Conservation (phyloP, 768 basidiomycete species). For the Hypholoma sublateritium region DNA sequence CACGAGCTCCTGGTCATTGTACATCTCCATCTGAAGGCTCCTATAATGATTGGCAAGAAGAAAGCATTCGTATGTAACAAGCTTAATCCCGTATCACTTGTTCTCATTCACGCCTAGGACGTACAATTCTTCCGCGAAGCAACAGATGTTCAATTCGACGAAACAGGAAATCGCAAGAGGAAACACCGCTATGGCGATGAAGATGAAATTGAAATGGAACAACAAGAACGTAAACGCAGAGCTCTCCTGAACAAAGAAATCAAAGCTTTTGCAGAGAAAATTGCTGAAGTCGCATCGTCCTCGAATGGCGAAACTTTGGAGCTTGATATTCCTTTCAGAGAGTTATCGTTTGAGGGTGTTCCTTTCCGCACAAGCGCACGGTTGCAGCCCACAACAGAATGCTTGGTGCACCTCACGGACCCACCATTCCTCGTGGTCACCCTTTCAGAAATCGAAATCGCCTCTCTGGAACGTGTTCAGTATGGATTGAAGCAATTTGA, state of each 20-base stretch:
- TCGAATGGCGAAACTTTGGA: slow-evolving; percentile 81
- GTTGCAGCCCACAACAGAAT: slow-evolving; percentile 94
- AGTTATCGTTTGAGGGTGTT: slow-evolving; percentile 95
- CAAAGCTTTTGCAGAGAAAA: slow-evolving; percentile 88
- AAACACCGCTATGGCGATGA: slow-evolving; percentile 98
- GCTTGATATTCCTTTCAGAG: slow-evolving; percentile 95
- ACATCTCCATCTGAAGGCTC: slow-evolving; percentile 89
- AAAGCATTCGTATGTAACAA: slow-evolving; percentile 77
- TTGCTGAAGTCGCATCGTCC: slow-evolving; percentile 78
- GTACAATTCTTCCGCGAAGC: slow-evolving; percentile 99
- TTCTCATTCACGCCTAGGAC: slow-evolving; percentile 52
- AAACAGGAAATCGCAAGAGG: slow-evolving; percentile 98
- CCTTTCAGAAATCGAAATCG: slow-evolving; percentile 92
- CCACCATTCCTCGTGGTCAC: slow-evolving; percentile 96
- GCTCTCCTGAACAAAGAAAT: slow-evolving; percentile 93
- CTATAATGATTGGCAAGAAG: slow-evolving; percentile 99
- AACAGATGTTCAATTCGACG: slow-evolving; percentile 96
- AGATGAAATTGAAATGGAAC: slow-evolving; percentile 98
- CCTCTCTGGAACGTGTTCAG: slow-evolving; percentile 94
- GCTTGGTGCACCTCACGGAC: slow-evolving; percentile 92
- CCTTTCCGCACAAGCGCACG: slow-evolving; percentile 94
- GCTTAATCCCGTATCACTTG: slow-evolving; percentile 1
- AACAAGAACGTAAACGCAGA: slow-evolving; percentile 90
- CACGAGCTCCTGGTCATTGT: slow-evolving; percentile 93
- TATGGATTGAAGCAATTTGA: slow-evolving; percentile 97